Conservation (phyloP, 805 yeast genomes). For the Saccharomycopsis amapae region DNA sequence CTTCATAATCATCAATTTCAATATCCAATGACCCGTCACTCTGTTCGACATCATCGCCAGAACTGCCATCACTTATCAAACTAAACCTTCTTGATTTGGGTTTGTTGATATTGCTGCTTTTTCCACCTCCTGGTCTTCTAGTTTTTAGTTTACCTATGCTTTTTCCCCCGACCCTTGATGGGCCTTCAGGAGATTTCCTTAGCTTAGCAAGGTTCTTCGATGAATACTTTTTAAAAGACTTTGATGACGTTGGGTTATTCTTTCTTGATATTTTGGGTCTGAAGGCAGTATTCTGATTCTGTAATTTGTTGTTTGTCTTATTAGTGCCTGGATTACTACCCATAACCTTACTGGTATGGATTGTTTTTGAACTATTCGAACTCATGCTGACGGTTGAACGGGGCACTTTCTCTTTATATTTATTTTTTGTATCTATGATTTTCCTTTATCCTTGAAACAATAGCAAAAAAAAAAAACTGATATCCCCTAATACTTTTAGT, state of each 20-base stretch:
- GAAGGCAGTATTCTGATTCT: background rate
- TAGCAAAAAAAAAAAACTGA: no score
- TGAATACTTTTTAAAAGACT: conserved; percentile 1
- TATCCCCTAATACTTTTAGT: no score
- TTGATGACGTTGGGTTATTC: background rate
- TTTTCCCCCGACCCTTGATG: background rate
- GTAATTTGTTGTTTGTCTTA: background rate
- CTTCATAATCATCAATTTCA: conserved; percentile 23
- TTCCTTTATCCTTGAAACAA: no score
- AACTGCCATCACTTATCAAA: conserved; percentile 36
- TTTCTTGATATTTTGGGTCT: background rate
- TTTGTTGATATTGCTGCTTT: background rate
- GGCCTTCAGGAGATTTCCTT: background rate
- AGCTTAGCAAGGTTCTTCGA: background rate
- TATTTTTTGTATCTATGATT: no score
- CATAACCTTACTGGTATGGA: no score
- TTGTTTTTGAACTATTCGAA: no score
- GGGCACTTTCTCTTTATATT: no score
- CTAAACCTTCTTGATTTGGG: conserved; percentile 36
- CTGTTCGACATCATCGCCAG: conserved; percentile 31
- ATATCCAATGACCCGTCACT: conserved; percentile 27
- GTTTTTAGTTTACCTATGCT: background rate
- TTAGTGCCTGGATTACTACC: no score
- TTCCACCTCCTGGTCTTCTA: background rate
- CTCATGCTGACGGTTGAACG: no score